Conservation (phyloP, 306 rosid species). For the Urtica urens region DNA sequence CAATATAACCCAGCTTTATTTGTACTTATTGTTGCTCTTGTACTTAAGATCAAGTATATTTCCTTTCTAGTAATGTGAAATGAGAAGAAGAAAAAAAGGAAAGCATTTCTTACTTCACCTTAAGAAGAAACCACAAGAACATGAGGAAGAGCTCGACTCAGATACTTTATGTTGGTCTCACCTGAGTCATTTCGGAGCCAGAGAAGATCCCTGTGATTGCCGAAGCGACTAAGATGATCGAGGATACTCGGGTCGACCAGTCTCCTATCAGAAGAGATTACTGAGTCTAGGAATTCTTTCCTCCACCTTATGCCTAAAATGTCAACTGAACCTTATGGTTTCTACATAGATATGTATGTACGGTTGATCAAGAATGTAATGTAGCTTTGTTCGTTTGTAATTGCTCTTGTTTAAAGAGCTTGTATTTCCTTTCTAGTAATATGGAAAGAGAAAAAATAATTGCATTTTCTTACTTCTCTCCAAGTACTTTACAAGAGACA, state of each 20-base stretch:
- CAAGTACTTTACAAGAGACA: constrained; percentile 12
- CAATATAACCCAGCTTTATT: too few relatives aligned
- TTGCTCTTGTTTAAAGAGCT: background rate
- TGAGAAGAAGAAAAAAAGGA: too few relatives aligned
- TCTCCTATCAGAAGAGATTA: constrained; percentile 86
- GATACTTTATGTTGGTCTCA: constrained; percentile 78
- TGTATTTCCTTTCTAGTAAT: background rate
- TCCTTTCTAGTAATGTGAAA: too few relatives aligned
- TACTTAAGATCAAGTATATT: too few relatives aligned
- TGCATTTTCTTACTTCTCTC: background rate
- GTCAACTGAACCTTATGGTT: too few relatives aligned
- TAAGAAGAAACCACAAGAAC: too few relatives aligned
- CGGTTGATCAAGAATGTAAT: constrained; percentile 15
- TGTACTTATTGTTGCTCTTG: too few relatives aligned
- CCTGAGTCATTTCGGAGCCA: constrained; percentile 57
- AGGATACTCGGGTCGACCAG: constrained; percentile 88
- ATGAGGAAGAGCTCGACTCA: constrained; percentile 97
- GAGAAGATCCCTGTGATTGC: constrained; percentile 90
- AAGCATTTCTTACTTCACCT: too few relatives aligned
- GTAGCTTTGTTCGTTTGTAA: constrained; percentile 17
- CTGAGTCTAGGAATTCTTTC: constrained; percentile 67
- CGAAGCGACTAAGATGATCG: constrained; percentile 76
- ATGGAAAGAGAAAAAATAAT: too few relatives aligned
- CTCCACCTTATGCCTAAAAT: too few relatives aligned
- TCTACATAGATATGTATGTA: too few relatives aligned